These are phyloP conservation scores for Thielaviopsis euricoi DNA, from an alignment of 2,329 filamentous ascomycete species.

Conservation along the genomic window DNA sequence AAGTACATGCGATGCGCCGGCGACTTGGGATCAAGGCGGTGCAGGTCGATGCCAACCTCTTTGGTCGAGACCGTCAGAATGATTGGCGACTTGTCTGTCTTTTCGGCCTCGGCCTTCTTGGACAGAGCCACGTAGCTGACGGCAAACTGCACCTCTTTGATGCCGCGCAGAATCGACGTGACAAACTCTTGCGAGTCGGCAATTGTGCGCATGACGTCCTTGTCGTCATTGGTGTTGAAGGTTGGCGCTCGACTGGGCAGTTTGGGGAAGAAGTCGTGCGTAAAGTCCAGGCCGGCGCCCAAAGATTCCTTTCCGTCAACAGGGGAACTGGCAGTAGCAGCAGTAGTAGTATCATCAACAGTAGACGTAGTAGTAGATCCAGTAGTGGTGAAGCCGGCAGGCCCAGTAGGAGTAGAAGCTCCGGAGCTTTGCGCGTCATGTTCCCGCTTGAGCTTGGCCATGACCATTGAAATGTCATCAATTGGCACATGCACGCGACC, in stretches of 20 bases:
- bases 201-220: conserved; percentile 58
- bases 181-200: conserved; percentile 88
- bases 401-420: not conserved
- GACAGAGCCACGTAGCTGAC: conserved; percentile 81
- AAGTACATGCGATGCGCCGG: conserved; percentile 98
- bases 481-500: conserved; percentile 81
- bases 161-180: conserved; percentile 74
- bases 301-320: too few species aligned
- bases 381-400: too few species aligned
- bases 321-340: not conserved
- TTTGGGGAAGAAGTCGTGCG: conserved; percentile 5
- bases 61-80: conserved; percentile 70
- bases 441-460: conserved; percentile 61
- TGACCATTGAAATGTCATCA: conserved; percentile 65
- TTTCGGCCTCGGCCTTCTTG: conserved; percentile 55
- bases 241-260: conserved; percentile 5
- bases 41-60: conserved; percentile 83
- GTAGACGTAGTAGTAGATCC: not conserved
- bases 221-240: conserved; percentile 10
- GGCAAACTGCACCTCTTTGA: conserved; percentile 93
- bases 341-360: not conserved
- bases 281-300: conserved; percentile 5
- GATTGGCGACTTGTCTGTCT: conserved; percentile 54
- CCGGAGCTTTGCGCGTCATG: not conserved
- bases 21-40: conserved; percentile 80